Evolutionary conservation across 768 basidiomycete genomes (phyloP).

Genomic region (Russula sp.): DNA sequence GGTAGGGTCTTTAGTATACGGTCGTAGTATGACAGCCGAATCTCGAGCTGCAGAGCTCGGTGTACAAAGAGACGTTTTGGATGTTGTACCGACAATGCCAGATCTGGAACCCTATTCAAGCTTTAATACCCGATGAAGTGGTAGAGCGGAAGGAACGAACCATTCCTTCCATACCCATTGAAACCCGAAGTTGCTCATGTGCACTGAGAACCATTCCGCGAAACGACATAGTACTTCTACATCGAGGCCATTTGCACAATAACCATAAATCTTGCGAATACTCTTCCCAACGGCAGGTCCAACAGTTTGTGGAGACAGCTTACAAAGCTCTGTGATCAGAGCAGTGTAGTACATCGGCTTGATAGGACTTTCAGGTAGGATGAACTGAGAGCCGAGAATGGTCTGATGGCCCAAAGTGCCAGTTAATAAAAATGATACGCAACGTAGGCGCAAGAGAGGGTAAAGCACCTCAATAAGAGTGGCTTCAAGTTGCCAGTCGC

Average conservation of each 20-base stretch:
- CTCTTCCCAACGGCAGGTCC: constrained; percentile 96
- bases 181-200: constrained; percentile 97
- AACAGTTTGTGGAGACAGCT: constrained; percentile 84
- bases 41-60: constrained; percentile 80
- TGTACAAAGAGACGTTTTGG: constrained; percentile 87
- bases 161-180: constrained; percentile 99
- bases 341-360: constrained; percentile 82
- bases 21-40: constrained; percentile 88
- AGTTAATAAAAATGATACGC: background rate
- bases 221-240: constrained; percentile 75
- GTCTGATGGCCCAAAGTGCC: constrained; percentile 37
- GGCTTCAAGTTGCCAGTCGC: constrained; percentile 85
- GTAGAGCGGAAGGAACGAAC: constrained; percentile 36
- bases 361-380: constrained; percentile 69
- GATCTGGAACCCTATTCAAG: constrained; percentile 72
- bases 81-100: constrained; percentile 64
- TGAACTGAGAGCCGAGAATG: constrained; percentile 63
- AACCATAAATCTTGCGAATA: constrained; percentile 75
- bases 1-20: constrained; percentile 87
- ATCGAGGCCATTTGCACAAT: constrained; percentile 81
- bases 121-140: background rate
- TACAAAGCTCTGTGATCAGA: constrained; percentile 89
- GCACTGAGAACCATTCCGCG: constrained; percentile 91
- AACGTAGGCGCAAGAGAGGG: background rate
- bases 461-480: constrained; percentile 70